Base-by-base conservation (phyloP, 2,329 filamentous ascomycete genomes). In the Penicillium vulpinum region DNA sequence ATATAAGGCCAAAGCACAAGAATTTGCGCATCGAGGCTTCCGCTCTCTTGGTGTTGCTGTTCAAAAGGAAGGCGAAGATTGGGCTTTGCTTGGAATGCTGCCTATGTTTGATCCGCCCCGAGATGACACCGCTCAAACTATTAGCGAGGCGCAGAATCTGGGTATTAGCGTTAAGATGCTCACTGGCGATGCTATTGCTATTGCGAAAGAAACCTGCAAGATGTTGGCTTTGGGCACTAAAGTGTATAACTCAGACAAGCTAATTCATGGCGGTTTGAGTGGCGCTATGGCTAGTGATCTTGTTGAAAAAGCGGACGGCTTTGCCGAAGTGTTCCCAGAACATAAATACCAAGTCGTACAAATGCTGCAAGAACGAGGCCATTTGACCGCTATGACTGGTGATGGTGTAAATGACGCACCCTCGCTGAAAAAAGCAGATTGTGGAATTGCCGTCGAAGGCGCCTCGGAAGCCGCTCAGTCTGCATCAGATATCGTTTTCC, bases 21-120 rank as follows among this genome's bases (percentile, higher is more conserved):
- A 91, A 71, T 91, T 92, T 71, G 88, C 88, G 64, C 85, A 86
- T 66, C 85, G 88, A 79, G 88, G 88, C 71, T 92, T 92, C 83
- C 87, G 88, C 62, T 90, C 88, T 50, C 84, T 92, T 61, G 88
- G 88, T 77, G 88, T 92, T 62, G 88, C 88, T 13, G 88, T 88
- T 71, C 87, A 90, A 80, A 88, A 89, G 78, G 88, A 89, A 74
- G 83, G 89, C 61, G 87, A 86, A 73, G 83, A 82, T 64, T 90
- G 88, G 88, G 82, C 86, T 66, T 80, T 91, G 56, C 84, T 91
- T 44, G 88, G 88, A 69, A 87, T 91, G 80, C 81, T 91, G 68
- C 89, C 88, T 63, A 90, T 91, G 86, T 91, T 91, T 77, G 88
- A 91, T 74, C 88, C 88, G 62, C 88, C 88, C 40, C 87, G 88